These are phyloP conservation scores for Neobulgaria alba DNA, from an alignment of 2,329 filamentous ascomycete species.

Conservation along the genomic window DNA sequence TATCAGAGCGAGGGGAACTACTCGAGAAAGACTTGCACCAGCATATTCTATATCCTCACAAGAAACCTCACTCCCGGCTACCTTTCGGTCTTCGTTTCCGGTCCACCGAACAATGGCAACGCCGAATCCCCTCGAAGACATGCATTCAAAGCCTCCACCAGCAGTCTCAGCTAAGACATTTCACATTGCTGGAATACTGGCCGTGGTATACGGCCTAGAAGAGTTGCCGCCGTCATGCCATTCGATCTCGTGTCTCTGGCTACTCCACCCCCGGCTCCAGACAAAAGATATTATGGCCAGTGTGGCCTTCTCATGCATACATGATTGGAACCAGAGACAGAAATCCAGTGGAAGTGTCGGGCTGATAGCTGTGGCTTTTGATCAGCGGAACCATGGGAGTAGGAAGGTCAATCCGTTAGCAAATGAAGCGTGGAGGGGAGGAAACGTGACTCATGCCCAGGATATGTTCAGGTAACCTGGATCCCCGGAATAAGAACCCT, in stretches of 20 bases:
- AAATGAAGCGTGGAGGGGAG: slow-evolving; percentile 69
- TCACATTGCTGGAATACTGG: slow-evolving; percentile 68
- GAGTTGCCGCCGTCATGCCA: slow-evolving; percentile 51
- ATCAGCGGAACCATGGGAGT: slow-evolving; percentile 86
- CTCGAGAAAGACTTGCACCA: not conserved
- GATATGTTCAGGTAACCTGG: slow-evolving; percentile 76
- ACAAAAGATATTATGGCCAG: slow-evolving; percentile 66
- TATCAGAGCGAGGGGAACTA: not conserved
- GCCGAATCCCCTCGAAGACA: slow-evolving; percentile 14
- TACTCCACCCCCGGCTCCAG: slow-evolving; percentile 72
- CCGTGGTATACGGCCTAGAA: slow-evolving; percentile 71
- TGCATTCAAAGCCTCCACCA: slow-evolving; percentile 4
- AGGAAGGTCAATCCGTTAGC: slow-evolving; percentile 56
- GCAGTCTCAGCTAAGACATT: slow-evolving; percentile 55
- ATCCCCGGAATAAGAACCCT: no score
- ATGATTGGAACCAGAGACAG: slow-evolving; percentile 52
- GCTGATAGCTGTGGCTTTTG: slow-evolving; percentile 75
- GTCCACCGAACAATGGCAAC: slow-evolving; percentile 10
- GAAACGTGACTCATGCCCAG: slow-evolving; percentile 70
- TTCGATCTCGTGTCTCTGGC: slow-evolving; percentile 74
- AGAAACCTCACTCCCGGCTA: not conserved
- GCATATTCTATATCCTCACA: not conserved
- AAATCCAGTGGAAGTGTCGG: slow-evolving; percentile 32
- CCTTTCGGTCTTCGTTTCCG: not conserved
- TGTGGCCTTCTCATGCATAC: slow-evolving; percentile 60